Conservation (phyloP, 2,329 filamentous ascomycete species). For the Epichloe amarillans region DNA sequence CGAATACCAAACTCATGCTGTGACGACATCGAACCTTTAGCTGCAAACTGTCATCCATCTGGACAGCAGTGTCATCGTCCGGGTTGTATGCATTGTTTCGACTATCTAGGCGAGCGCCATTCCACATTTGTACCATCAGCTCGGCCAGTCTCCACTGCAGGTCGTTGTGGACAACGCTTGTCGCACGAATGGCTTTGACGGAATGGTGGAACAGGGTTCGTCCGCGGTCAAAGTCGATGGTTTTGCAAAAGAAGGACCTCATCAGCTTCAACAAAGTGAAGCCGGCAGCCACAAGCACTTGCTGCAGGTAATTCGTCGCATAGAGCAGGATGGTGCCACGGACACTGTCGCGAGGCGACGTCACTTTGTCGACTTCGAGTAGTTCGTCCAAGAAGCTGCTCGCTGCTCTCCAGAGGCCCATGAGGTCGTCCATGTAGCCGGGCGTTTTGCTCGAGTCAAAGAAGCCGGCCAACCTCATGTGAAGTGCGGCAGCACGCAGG, state of each 20-base stretch:
- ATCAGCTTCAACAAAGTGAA: conserved; percentile 69
- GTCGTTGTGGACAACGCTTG: conserved; percentile 66
- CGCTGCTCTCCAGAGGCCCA: conserved; percentile 62
- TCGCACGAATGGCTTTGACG: conserved; percentile 55
- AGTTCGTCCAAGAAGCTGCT: conserved; percentile 56
- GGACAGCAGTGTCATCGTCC: conserved; percentile 34
- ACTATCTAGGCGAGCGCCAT: conserved; percentile 45
- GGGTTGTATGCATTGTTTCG: conserved; percentile 33
- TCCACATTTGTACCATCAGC: conserved; percentile 81
- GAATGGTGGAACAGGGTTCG: conserved; percentile 58
- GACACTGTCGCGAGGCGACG: conserved; percentile 30
- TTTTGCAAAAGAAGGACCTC: conserved; percentile 59
- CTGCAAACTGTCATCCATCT: conserved; percentile 58
- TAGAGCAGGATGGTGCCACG: conserved; percentile 47
- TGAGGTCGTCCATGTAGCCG: conserved; percentile 60
- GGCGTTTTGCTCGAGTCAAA: conserved; percentile 64
- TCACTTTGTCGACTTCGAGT: conserved; percentile 37
- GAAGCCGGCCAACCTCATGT: conserved; percentile 66
- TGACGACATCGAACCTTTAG: conserved; percentile 73
- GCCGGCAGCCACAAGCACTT: conserved; percentile 72
- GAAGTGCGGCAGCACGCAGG: conserved; percentile 58
- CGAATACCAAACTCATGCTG: conserved; percentile 75
- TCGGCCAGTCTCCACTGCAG: conserved; percentile 68
- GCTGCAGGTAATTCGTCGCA: conserved; percentile 64
- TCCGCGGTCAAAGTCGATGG: conserved; percentile 56